Evolutionary conservation across 305 asterid species (phyloP).

Genomic region (Plantago lanceolata): DNA sequence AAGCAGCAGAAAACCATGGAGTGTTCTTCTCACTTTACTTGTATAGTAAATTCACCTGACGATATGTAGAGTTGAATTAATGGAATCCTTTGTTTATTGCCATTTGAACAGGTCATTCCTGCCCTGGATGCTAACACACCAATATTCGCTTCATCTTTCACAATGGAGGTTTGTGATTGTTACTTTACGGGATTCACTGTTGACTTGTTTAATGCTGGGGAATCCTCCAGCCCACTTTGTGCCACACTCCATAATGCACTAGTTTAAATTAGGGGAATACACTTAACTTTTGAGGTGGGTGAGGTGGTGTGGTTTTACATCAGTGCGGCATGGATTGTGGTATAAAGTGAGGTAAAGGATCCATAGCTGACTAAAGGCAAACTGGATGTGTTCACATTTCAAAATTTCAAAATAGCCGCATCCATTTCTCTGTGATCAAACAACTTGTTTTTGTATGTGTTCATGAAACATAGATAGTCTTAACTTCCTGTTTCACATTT

Average conservation of each 20-base stretch:
- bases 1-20: not conserved
- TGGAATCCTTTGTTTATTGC: conserved; percentile 22
- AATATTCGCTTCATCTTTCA: conserved; percentile 90
- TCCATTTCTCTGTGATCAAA: not conserved
- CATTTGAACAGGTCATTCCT: conserved; percentile 78
- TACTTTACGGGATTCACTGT: conserved; percentile 18
- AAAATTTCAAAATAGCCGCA: conserved; percentile 3
- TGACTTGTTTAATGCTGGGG: conserved; percentile 7
- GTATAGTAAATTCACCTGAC: not conserved
- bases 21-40: not conserved
- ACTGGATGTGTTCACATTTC: conserved; percentile 1
- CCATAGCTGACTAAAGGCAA: not conserved
- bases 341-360: not conserved
- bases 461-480: not conserved
- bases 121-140: conserved; percentile 90
- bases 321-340: not conserved
- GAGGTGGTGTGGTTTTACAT: not conserved
- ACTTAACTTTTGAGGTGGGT: not conserved
- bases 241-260: not conserved
- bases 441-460: conserved; percentile 6
- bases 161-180: conserved; percentile 77
- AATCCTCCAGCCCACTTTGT: not conserved
- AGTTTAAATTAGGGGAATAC: not conserved
- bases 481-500: conserved; percentile 1
- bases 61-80: conserved; percentile 15